These are phyloP conservation scores for Ceratocystis colombiana DNA, from an alignment of 2,329 filamentous ascomycete species.

Conservation along the genomic window DNA sequence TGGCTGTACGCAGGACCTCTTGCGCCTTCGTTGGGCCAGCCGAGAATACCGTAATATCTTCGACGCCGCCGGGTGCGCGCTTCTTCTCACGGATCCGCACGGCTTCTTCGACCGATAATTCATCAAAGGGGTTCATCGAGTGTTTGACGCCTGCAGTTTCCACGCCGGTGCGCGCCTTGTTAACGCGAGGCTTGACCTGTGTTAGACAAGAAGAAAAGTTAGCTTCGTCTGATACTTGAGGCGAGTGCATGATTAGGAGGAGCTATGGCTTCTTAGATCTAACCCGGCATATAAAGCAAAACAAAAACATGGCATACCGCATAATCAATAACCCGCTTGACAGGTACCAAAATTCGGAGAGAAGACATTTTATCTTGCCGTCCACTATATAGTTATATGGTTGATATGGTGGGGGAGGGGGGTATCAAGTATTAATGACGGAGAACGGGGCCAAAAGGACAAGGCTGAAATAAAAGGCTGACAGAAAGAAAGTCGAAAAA, in stretches of 20 bases:
- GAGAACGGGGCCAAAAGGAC: background rate
- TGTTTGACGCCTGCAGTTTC: constrained; percentile 92
- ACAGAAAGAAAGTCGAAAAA: background rate
- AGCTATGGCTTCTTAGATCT: background rate
- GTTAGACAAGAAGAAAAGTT: background rate
- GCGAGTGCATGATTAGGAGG: background rate
- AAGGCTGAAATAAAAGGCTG: constrained; percentile 3
- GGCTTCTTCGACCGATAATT: constrained; percentile 93
- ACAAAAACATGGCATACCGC: constrained; percentile 46
- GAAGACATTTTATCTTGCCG: constrained; percentile 43
- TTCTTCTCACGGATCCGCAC: constrained; percentile 88
- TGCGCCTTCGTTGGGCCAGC: constrained; percentile 79
- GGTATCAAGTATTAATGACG: background rate
- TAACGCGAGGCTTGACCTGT: constrained; percentile 59
- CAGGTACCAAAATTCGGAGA: constrained; percentile 65
- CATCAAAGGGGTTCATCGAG: constrained; percentile 98
- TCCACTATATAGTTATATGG: constrained; percentile 3
- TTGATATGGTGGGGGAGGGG: constrained; percentile 1
- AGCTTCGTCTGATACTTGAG: background rate
- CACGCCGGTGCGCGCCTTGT: constrained; percentile 70
- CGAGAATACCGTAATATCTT: constrained; percentile 83
- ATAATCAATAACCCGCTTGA: constrained; percentile 82
- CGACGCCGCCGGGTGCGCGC: constrained; percentile 59
- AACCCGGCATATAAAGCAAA: background rate
- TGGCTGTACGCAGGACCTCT: constrained; percentile 85